A percentile compares a stretch with the other conserved stretches of the same genome.
phyloP scores from a whole-genome alignment of 2,329 filamentous ascomycete genomes.

The Seiridium cupressi region DNA sequence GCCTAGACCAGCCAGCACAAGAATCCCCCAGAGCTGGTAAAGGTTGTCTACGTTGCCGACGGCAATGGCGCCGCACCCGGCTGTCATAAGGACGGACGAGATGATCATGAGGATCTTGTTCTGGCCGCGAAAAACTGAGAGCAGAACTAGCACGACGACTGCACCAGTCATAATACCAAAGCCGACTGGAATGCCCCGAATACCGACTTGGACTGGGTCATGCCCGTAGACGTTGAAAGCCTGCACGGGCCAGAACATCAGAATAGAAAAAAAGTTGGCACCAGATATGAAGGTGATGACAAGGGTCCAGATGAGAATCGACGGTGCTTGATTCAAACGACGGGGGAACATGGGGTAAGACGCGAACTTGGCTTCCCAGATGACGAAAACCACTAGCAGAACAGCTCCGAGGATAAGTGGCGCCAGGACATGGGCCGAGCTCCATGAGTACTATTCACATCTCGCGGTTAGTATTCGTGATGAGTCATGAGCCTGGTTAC shows the following conservation, averaged over 20 bases:
- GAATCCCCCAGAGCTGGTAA: slow-evolving; percentile 50
- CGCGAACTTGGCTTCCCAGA: slow-evolving; percentile 35
- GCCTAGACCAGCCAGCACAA: slow-evolving; percentile 61
- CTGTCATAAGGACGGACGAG: slow-evolving; percentile 63
- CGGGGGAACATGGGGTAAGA: slow-evolving; percentile 42
- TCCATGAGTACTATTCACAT: slow-evolving; percentile 29
- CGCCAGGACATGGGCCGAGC: slow-evolving; percentile 33
- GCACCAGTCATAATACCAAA: slow-evolving; percentile 63
- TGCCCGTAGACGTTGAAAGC: slow-evolving; percentile 65
- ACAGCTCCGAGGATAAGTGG: slow-evolving; percentile 38
- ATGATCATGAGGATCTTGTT: slow-evolving; percentile 60
- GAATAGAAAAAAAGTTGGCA: slow-evolving; percentile 54
- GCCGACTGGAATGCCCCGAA: slow-evolving; percentile 63
- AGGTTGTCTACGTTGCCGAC: slow-evolving; percentile 51
- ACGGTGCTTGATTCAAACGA: slow-evolving; percentile 38
- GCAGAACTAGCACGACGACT: slow-evolving; percentile 53
- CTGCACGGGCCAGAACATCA: slow-evolving; percentile 63
- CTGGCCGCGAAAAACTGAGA: slow-evolving; percentile 56
- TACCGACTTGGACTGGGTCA: slow-evolving; percentile 61
- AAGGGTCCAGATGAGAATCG: slow-evolving; percentile 50
- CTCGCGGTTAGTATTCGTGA: not conserved
- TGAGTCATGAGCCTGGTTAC: not conserved
- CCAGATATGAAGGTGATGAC: slow-evolving; percentile 59
- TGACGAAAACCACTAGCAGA: slow-evolving; percentile 32
- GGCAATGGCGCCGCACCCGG: slow-evolving; percentile 55